phyloP scores from a whole-genome alignment of 306 rosid species.

The Senna siamea region DNA sequence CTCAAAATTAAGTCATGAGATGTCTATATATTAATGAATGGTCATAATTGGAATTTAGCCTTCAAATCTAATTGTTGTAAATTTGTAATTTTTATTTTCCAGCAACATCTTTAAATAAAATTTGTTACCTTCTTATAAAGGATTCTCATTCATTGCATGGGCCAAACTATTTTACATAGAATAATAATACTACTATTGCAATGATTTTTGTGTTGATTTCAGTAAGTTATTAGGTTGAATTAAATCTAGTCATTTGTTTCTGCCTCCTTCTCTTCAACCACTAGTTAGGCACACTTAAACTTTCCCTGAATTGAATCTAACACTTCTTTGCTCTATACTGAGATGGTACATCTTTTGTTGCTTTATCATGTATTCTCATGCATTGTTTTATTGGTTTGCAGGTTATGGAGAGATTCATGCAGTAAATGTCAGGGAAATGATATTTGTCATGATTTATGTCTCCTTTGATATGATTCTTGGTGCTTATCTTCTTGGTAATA shows the following conservation, averaged over 20 bases:
- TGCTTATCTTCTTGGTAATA: conserved; percentile 72
- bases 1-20: not conserved
- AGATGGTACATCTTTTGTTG: not conserved
- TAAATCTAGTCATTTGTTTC: not conserved
- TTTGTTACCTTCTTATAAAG: too few relatives aligned
- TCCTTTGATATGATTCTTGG: conserved; percentile 80
- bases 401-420: conserved; percentile 80
- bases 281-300: not conserved
- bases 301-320: not conserved
- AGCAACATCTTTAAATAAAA: not conserved
- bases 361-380: not conserved
- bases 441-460: conserved; percentile 69
- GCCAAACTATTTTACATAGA: not conserved
- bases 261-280: not conserved
- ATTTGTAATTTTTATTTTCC: not conserved
- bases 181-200: not conserved
- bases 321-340: not conserved
- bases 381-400: conserved; percentile 25
- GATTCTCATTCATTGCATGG: not conserved
- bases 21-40: not conserved
- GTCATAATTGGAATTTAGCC: not conserved
- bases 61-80: not conserved
- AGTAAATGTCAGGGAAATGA: conserved; percentile 74
- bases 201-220: not conserved
- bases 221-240: not conserved